phyloP scores from a whole-genome alignment of 441 rosid genomes.

The Erysimum pusillum region DNA sequence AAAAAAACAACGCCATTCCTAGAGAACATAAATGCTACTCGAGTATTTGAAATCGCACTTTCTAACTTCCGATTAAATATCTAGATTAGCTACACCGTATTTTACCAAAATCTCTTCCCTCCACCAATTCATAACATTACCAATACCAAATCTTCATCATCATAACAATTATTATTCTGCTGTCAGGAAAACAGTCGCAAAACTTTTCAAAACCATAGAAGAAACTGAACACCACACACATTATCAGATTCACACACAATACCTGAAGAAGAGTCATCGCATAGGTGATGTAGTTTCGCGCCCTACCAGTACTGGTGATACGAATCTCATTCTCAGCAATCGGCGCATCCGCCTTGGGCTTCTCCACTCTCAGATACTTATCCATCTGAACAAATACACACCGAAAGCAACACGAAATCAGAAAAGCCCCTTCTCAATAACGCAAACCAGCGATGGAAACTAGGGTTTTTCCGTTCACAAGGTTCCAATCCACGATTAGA shows the following conservation, averaged over 20 bases:
- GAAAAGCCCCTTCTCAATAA: neutral
- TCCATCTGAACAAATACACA: conserved; percentile 55
- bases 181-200: neutral
- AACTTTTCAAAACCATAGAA: neutral
- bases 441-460: conserved; percentile 2
- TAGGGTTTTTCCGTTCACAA: conserved; percentile 5
- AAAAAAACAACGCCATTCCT: neutral
- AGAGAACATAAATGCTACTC: conserved; percentile 2
- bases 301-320: conserved; percentile 69
- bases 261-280: conserved; percentile 78
- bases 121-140: neutral
- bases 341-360: conserved; percentile 60
- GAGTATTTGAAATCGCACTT: neutral
- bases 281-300: conserved; percentile 77
- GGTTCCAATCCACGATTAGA: neutral
- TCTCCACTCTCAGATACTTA: conserved; percentile 74
- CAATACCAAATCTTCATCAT: neutral
- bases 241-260: conserved; percentile 5
- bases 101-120: conserved; percentile 7
- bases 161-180: no score
- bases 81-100: neutral
- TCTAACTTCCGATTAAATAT: neutral
- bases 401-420: conserved; percentile 18
- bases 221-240: neutral
- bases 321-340: conserved; percentile 79